These are phyloP conservation scores for Fusarium bulbicola DNA, from an alignment of 2,329 filamentous ascomycete species.

Conservation along the genomic window DNA sequence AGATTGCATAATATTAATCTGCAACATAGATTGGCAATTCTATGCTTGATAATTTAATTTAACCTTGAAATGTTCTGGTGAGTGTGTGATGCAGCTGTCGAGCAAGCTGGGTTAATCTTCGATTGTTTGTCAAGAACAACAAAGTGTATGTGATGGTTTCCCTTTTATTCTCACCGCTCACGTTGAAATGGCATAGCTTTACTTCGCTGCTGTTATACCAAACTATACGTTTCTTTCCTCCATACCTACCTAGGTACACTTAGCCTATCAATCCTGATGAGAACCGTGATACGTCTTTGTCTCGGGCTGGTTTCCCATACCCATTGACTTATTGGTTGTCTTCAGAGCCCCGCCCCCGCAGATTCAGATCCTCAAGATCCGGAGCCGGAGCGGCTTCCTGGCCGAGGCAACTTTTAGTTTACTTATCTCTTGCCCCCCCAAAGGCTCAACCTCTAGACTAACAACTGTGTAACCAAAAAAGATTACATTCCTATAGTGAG, in stretches of 20 bases:
- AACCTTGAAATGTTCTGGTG: no score
- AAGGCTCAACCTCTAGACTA: neutral
- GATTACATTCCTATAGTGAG: neutral
- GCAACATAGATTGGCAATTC: no score
- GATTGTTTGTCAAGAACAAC: neutral
- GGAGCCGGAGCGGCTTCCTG: conserved; percentile 31
- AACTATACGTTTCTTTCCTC: neutral
- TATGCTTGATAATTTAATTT: neutral
- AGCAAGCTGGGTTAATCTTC: neutral
- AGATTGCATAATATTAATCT: neutral
- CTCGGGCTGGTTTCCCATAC: neutral
- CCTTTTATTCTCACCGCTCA: neutral
- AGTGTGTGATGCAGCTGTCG: neutral
- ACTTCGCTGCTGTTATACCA: neutral
- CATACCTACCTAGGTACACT: no score
- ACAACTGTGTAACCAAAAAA: neutral
- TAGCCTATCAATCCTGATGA: neutral
- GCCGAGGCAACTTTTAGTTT: conserved; percentile 16
- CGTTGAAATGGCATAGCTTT: neutral
- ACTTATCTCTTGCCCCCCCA: conserved; percentile 8
- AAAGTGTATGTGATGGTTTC: neutral
- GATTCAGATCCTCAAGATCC: conserved; percentile 27
- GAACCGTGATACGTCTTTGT: neutral
- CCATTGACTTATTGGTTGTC: neutral
- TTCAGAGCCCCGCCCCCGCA: conserved; percentile 34